Base-by-base conservation (phyloP, 495 filamentous ascomycete species). In the Trichoderma orchidacearum region DNA sequence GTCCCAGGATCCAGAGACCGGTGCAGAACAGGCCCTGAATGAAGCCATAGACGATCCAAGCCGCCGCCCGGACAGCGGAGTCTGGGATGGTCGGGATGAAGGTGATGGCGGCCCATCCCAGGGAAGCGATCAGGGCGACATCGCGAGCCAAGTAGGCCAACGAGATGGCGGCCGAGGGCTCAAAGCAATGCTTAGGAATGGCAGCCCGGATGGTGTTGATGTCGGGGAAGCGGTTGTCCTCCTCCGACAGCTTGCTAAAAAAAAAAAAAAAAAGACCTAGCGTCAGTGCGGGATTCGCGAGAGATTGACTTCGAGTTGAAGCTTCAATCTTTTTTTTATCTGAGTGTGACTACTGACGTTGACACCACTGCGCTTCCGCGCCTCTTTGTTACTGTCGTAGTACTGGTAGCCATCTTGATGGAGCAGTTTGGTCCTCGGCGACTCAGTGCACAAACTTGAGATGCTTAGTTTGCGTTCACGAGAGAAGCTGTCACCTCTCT, bases 1-100 rank as follows among this genome's bases (percentile, higher is more conserved):
- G 85, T 0, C 83, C 84, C 38, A 89, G 66, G 56, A 89, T 81
- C 85, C 85, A 89, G 18, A 85, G 62, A 28, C 84, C 85, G 21
- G 84, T 86, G 56, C 78, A 80, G 57, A 85, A 75, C 32, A 83
- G 75, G 29, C 85, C 84, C 60, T 86, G 82, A 30, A 83, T 45
- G 62, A 83, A 74, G 32, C 80, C 78, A 65, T 89, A 87, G 15
- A 63, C 65, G 9, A 68, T 69, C 81, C 82, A 88, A 21, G 76
- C 68, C 55, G 62, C 53, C 61, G 72, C 63, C 54, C 80, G 66
- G 54, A 80, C 63, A 60, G 70, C 59, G 60, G 68, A 56, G 60
- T 70, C 68, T 66, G 72, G 58, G 66, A 81, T 66, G 64, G 78
- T 58, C 51, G 70, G 65, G 51, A 75, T 80, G 63, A 71, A 82